Evolutionary conservation across 2,329 filamentous ascomycete species (phyloP).

Genomic region (Coniella vitis): DNA sequence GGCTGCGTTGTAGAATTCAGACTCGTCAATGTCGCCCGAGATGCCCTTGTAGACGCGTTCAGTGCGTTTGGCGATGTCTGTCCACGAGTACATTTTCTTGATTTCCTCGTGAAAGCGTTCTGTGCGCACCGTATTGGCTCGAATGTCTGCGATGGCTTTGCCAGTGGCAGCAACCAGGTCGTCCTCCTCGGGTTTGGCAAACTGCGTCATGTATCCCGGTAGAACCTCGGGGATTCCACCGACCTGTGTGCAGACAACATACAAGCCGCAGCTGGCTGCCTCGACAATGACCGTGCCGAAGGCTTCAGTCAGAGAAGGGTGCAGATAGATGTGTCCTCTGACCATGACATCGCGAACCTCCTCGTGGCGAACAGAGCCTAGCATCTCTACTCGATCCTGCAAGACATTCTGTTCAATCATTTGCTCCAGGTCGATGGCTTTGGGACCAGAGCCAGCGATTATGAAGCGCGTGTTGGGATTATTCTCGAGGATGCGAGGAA

Average conservation of each 20-base stretch:
- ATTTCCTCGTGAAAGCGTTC: constrained; percentile 96
- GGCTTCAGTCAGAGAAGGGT: constrained; percentile 90
- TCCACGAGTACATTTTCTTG: constrained; percentile 98
- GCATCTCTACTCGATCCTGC: constrained; percentile 86
- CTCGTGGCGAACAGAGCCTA: constrained; percentile 89
- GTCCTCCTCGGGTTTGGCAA: constrained; percentile 94
- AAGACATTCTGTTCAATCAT: constrained; percentile 95
- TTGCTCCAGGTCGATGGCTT: constrained; percentile 95
- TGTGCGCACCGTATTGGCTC: constrained; percentile 80
- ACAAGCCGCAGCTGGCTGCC: constrained; percentile 89
- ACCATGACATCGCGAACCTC: constrained; percentile 98
- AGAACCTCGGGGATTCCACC: constrained; percentile 96
- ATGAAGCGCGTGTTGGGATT: constrained; percentile 95
- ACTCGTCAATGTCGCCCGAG: constrained; percentile 74
- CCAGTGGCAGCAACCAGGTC: constrained; percentile 86
- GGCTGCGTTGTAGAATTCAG: constrained; percentile 72
- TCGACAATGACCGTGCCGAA: constrained; percentile 98
- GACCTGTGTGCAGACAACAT: constrained; percentile 93
- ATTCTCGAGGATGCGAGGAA: constrained; percentile 81
- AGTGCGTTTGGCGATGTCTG: constrained; percentile 86
- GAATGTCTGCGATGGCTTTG: constrained; percentile 77
- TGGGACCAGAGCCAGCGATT: constrained; percentile 90
- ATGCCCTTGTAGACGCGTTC: constrained; percentile 95
- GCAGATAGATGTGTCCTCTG: constrained; percentile 89
- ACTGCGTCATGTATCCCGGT: constrained; percentile 93